Evolutionary conservation across 1,284 basidiomycete genomes (phyloP).

Genomic region (Leccinum subrobustum): DNA sequence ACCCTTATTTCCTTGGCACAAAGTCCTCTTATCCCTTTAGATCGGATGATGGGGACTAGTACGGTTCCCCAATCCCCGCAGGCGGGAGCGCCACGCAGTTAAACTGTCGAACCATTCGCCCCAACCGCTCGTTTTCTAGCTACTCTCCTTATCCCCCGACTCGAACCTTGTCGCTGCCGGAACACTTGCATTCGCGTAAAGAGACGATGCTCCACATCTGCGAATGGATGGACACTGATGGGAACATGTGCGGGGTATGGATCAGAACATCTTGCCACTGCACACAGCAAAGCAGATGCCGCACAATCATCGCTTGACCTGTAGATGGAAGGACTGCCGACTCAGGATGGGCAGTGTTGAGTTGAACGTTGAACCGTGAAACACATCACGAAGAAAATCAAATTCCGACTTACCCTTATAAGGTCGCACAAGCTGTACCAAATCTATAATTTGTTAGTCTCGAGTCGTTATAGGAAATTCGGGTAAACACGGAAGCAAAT

Average conservation of each 20-base stretch:
- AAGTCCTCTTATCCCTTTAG: background rate
- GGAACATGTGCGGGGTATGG: background rate
- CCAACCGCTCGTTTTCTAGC: background rate
- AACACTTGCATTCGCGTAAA: background rate
- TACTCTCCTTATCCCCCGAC: background rate
- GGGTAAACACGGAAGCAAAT: too few relatives aligned
- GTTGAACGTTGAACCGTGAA: slow-evolving; percentile 16
- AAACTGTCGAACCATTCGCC: background rate
- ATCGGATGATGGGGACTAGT: background rate
- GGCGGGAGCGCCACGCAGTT: background rate
- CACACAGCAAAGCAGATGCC: background rate
- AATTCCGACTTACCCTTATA: too few relatives aligned
- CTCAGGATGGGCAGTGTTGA: background rate
- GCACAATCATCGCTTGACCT: background rate
- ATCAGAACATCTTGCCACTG: slow-evolving; percentile 16
- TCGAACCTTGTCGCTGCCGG: slow-evolving; percentile 10
- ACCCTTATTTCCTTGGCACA: too few relatives aligned
- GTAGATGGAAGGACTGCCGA: slow-evolving; percentile 21
- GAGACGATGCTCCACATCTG: background rate
- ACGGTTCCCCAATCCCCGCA: too few relatives aligned
- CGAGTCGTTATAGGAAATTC: too few relatives aligned
- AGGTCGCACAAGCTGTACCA: too few relatives aligned
- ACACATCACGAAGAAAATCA: background rate
- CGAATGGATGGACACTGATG: slow-evolving; percentile 12
- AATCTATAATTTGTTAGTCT: too few relatives aligned